These are phyloP conservation scores for Tricholoma sp. DNA, from an alignment of 768 basidiomycete genomes.

Conservation along the genomic window DNA sequence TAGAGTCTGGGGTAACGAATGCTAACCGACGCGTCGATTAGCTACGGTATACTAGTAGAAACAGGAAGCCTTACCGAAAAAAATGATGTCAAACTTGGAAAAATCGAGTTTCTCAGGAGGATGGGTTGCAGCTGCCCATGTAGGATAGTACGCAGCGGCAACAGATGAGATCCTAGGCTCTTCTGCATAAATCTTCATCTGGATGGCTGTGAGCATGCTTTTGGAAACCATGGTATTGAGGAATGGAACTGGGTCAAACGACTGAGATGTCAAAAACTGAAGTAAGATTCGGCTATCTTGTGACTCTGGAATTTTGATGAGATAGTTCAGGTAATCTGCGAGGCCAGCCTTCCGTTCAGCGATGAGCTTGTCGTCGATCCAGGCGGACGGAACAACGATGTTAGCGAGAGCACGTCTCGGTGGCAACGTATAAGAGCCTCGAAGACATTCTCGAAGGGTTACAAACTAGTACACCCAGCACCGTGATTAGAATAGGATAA, in stretches of 20 bases:
- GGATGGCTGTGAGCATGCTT: not conserved
- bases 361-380: constrained; percentile 41
- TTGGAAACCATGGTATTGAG: constrained; percentile 8
- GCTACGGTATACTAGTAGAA: not conserved
- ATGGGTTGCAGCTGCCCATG: constrained; percentile 42
- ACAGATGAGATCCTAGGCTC: constrained; percentile 18
- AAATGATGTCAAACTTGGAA: constrained; percentile 59
- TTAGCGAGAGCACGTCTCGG: constrained; percentile 23
- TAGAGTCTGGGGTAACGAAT: constrained; percentile 63
- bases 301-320: constrained; percentile 26
- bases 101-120: constrained; percentile 59
- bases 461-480: not conserved
- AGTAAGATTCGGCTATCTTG: constrained; percentile 22
- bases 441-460: not conserved
- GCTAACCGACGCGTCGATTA: constrained; percentile 32
- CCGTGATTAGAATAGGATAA: not conserved
- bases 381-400: constrained; percentile 38
- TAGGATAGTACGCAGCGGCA: constrained; percentile 41
- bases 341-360: constrained; percentile 40
- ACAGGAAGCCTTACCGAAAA: constrained; percentile 38
- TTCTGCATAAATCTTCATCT: not conserved
- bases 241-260: not conserved
- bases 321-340: constrained; percentile 29
- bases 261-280: constrained; percentile 25
- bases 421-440: constrained; percentile 12